These are phyloP conservation scores for Syzygium aqueum DNA, from an alignment of 345 rosid species.

Conservation along the genomic window DNA sequence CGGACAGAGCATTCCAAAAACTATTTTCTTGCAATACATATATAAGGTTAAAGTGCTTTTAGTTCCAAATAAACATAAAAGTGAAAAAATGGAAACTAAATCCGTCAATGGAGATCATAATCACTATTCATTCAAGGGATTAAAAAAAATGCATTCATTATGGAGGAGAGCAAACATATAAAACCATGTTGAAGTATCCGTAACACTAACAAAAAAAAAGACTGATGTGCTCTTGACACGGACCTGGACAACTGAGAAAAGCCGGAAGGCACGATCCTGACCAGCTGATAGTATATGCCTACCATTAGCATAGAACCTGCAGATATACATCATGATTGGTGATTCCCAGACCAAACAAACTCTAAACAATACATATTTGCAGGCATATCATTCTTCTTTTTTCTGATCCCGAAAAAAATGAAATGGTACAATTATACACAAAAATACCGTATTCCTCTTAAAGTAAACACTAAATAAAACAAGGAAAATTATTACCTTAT, in stretches of 20 bases:
- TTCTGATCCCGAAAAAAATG: neutral
- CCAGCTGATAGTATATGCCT: constrained; percentile 97
- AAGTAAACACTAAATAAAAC: neutral
- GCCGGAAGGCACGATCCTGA: constrained; percentile 94
- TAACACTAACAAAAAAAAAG: neutral
- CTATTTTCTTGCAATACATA: neutral
- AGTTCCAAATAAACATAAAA: neutral
- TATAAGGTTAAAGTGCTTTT: neutral
- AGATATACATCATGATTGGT: neutral
- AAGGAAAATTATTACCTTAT: constrained; percentile 46
- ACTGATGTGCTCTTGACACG: neutral
- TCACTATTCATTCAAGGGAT: neutral
- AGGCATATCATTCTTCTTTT: neutral
- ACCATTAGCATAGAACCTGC: constrained; percentile 97
- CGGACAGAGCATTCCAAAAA: neutral
- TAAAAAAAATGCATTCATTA: neutral
- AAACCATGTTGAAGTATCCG: neutral
- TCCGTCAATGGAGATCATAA: neutral
- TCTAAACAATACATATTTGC: neutral
- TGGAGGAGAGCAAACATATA: neutral
- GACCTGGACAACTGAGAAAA: constrained; percentile 91
- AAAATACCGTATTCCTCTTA: neutral
- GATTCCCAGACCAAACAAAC: neutral
- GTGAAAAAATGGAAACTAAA: neutral
- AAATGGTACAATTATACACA: neutral